These are phyloP conservation scores for Hemerocallis citrina DNA, from an alignment of 106 monocot genomes.

Conservation along the genomic window DNA sequence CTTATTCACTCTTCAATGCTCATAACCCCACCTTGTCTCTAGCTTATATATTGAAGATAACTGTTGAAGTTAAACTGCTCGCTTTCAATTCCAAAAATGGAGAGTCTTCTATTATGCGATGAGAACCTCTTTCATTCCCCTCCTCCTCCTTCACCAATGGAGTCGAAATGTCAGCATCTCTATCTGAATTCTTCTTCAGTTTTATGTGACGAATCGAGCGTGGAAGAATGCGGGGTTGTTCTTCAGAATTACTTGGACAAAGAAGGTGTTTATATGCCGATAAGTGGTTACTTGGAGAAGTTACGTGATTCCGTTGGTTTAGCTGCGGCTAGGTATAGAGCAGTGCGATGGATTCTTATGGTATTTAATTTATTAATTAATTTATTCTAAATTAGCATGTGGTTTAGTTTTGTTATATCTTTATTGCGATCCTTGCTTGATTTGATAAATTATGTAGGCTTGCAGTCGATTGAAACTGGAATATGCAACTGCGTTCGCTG, in stretches of 20 bases:
- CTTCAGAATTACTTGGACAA: constrained; percentile 15
- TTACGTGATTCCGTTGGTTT: constrained; percentile 9
- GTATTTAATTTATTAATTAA: constrained; percentile 10
- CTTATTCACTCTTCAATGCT: neutral
- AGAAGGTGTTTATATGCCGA: constrained; percentile 8
- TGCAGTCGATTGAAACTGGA: neutral
- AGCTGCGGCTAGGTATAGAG: constrained; percentile 23
- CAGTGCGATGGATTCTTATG: constrained; percentile 42
- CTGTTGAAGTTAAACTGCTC: neutral
- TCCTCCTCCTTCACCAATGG: neutral
- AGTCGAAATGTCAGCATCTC: neutral
- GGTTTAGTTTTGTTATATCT: neutral
- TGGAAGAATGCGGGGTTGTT: constrained; percentile 6
- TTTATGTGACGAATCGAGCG: neutral
- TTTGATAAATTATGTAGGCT: constrained; percentile 20
- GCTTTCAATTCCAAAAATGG: neutral
- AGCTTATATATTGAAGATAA: neutral
- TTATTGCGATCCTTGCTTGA: neutral
- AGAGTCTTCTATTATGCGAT: neutral
- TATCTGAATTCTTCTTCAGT: neutral
- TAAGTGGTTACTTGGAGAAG: constrained; percentile 12
- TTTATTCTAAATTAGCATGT: neutral
- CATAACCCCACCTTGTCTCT: neutral
- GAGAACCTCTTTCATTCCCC: neutral
- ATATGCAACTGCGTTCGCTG: neutral